Conservation (phyloP, 192 early-diverging fungal species). For the Mortierella antarctica region DNA sequence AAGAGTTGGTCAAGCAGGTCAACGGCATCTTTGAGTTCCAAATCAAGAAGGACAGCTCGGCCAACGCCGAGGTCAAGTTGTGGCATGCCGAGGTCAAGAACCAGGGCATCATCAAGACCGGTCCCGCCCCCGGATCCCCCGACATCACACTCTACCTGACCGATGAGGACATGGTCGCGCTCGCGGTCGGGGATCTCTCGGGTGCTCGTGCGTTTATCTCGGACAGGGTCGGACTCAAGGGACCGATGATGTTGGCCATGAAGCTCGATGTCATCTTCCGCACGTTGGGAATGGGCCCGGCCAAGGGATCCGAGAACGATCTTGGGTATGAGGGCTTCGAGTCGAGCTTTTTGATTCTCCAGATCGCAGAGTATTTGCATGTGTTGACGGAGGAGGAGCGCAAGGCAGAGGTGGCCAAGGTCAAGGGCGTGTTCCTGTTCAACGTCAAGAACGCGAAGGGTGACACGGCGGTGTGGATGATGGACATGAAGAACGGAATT, state of each 20-base stretch:
- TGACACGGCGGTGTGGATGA: conserved; percentile 81
- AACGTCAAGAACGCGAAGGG: conserved; percentile 80
- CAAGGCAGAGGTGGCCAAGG: conserved; percentile 52
- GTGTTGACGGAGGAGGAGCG: conserved; percentile 42
- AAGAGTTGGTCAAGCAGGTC: conserved; percentile 73
- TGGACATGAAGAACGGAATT: conserved; percentile 87
- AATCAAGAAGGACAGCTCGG: conserved; percentile 68
- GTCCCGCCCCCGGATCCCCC: conserved; percentile 67
- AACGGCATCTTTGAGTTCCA: conserved; percentile 89
- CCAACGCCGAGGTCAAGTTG: conserved; percentile 72
- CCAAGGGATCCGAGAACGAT: conserved; percentile 38
- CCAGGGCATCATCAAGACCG: conserved; percentile 57
- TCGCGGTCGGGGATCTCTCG: conserved; percentile 81
- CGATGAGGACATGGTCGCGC: conserved; percentile 88
- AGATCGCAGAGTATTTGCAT: conserved; percentile 41
- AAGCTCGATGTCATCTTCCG: conserved; percentile 76
- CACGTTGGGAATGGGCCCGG: conserved; percentile 44
- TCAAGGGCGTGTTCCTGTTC: conserved; percentile 90
- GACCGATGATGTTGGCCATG: conserved; percentile 79
- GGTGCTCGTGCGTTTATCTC: conserved; percentile 91
- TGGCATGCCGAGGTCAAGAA: conserved; percentile 84
- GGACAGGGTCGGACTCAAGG: conserved; percentile 90
- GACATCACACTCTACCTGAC: conserved; percentile 78
- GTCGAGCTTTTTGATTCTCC: conserved; percentile 44
- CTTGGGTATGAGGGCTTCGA: conserved; percentile 50